Evolutionary conservation across 805 yeast species (phyloP), one percentile per base, ranked within the genome.

Genomic region (Ogataea neopini): DNA sequence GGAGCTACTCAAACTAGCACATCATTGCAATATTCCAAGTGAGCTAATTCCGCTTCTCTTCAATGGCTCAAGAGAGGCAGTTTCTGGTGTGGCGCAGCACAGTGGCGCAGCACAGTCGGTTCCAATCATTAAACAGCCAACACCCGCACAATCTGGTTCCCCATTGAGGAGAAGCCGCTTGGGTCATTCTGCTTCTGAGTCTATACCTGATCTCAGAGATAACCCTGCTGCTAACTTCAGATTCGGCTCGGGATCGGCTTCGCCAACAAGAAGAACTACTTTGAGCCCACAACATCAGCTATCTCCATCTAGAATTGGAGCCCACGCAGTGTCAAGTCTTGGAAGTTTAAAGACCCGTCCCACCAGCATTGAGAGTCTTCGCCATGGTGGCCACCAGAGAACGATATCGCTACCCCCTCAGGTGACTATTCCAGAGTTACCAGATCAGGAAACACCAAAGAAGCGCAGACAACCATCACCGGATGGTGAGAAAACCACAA

Each of bases 41-140:
- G 65, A 75, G 41, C 62, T 83, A 51, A 81, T 90, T 11, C 86
- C 94, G 0, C 54, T 71, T 14, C 63, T 88, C 57, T 83, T 87
- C 54, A 51, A 57, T 25, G 51, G 28, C 7, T 40, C 56, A 2
- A 51, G 47, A 54, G 52, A 44, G 7, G 41, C 44, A n/a, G 41
- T 61, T 45, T 48, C 42, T n/a, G 40, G 46, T 22, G 41, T 45
- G 40, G 50, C 19, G 23, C 46, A 43, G 19, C 45, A 43, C 14
- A 33, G 14, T 15, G 19, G 30, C 15, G 23, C 25, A 9, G 35
- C 39, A 44, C 29, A 22, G 26, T 28, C 13, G 39, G 37, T 11
- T 42, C 39, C 36, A 17, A 14, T 17, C 13, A 41, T 32, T 44
- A 46, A 19, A 26, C 42, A 39, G 19, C 34, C 42, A 10, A 18